A percentile compares a stretch with the other conserved stretches of the same genome.
Conservation (phyloP, 208 protist species). For the Crithidia thermophila region DNA sequence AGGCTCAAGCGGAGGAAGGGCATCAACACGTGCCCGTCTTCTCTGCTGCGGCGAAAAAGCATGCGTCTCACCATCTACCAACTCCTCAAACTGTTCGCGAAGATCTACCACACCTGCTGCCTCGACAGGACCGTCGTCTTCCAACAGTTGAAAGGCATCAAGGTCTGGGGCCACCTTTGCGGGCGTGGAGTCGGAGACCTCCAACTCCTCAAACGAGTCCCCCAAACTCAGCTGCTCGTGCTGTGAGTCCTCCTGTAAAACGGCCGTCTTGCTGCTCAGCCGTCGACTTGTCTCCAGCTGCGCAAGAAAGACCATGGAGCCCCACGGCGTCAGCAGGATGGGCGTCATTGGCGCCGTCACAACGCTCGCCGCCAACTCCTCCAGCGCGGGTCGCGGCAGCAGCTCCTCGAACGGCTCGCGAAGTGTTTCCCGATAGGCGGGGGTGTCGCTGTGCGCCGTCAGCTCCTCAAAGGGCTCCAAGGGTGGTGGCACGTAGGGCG, state of each 20-base stretch:
- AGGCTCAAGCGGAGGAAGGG: not conserved
- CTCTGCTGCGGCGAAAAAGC: not conserved
- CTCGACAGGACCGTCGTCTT: not conserved
- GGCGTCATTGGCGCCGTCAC: not conserved
- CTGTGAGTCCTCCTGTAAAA: too few relatives aligned
- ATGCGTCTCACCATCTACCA: not conserved
- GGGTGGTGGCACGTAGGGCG: not conserved
- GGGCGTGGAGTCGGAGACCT: too few relatives aligned
- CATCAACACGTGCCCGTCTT: not conserved
- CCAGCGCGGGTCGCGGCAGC: not conserved
- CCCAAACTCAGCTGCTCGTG: too few relatives aligned
- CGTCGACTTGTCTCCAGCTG: too few relatives aligned
- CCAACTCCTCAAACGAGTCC: too few relatives aligned
- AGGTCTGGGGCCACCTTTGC: not conserved
- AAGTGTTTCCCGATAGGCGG: not conserved
- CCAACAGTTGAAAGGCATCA: not conserved
- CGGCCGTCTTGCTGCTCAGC: too few relatives aligned
- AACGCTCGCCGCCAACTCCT: not conserved
- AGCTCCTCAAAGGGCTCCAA: slow-evolving; percentile 11
- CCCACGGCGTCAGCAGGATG: too few relatives aligned
- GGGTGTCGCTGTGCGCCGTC: not conserved
- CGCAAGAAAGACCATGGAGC: too few relatives aligned
- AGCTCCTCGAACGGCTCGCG: slow-evolving; percentile 9
- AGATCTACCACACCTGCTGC: not conserved
- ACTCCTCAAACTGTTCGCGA: slow-evolving; percentile 11